Base-by-base conservation (phyloP, 2,329 filamentous ascomycete genomes). In the Trichoderma sp. region DNA sequence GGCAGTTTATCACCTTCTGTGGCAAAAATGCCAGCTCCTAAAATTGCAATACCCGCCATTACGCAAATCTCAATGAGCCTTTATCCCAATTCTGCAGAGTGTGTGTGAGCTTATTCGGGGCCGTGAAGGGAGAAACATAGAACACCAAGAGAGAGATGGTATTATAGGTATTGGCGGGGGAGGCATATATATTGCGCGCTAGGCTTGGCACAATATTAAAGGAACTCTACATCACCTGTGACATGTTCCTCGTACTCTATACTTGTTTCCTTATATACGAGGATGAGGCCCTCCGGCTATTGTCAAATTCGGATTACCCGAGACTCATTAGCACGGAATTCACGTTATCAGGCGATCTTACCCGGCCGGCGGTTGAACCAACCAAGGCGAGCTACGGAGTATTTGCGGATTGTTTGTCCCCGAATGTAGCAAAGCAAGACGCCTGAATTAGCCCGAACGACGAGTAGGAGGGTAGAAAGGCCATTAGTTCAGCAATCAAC, bases 1-100 rank as follows among this genome's bases (percentile, higher is more conserved):
- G 6, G 17, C 1, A 12, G 17, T 34, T 13, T 7, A 23, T 17
- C 59, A 59, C 66, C 66, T 61, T 68, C 66, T 4, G 66, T 68
- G 28, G 66, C 66, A 57, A 68, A 68, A 26, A 68, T 68, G 28
- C 66, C 66, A 68, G 66, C 66, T 68, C 66, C 66, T 39, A 68
- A 50, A 26, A 68, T 68, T 50, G 66, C 66, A 50, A 68, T 61
- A 13, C 66, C 66, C 59, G 66, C 55, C 66, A 68, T 68, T n/a
- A 17, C 15, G 3, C 13, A 17, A 36, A 13, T 9, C 23, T 26
- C 17, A 9, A 17, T 9, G 6, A 23, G 28, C 12, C 32, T 23
- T 23, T 61, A 15, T 23, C 7, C 39, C 3, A 15, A 43, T 59
- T n/a, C 15, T 15, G n/a, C n/a, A 32, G 26, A 58, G 36, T 4